Conservation (phyloP, 352 stramenopile genomes). For the Phytophthora crassamura region DNA sequence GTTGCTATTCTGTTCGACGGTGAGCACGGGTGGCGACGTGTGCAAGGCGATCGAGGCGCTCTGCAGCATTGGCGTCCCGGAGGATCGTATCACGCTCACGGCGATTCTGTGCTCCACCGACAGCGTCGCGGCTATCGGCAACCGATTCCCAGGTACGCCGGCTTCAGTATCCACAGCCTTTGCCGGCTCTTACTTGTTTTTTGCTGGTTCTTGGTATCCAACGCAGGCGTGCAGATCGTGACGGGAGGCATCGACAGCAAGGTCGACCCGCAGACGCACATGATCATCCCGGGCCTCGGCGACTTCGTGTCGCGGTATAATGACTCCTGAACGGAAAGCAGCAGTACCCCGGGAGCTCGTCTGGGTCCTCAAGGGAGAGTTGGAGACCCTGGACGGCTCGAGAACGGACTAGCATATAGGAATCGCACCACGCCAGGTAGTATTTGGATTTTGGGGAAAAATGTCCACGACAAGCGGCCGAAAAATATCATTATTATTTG, state of each 20-base stretch:
- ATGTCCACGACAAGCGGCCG: conserved; percentile 9
- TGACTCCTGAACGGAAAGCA: conserved; percentile 3
- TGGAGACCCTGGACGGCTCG: background rate
- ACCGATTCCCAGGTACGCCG: conserved; percentile 46
- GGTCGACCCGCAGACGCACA: conserved; percentile 25
- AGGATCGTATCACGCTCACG: conserved; percentile 46
- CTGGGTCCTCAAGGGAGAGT: too few relatives aligned
- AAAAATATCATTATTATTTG: conserved; percentile 13
- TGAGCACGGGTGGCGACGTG: conserved; percentile 27
- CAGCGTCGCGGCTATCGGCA: conserved; percentile 35
- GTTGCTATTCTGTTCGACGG: conserved; percentile 46
- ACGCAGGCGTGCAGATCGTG: conserved; percentile 37
- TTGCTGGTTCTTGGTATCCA: background rate
- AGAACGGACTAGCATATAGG: background rate
- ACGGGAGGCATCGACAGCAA: conserved; percentile 43
- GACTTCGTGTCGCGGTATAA: conserved; percentile 59
- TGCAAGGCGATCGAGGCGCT: conserved; percentile 46
- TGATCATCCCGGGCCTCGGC: conserved; percentile 39
- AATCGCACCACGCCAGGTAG: background rate
- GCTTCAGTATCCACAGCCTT: too few relatives aligned
- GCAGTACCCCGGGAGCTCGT: background rate
- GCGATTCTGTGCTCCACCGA: conserved; percentile 36
- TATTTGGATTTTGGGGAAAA: background rate
- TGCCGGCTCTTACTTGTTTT: background rate
- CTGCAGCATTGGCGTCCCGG: conserved; percentile 23